Evolutionary conservation across 768 basidiomycete species (phyloP), one percentile per base, ranked within the genome.

Genomic region (Pulveroboletus sp.): DNA sequence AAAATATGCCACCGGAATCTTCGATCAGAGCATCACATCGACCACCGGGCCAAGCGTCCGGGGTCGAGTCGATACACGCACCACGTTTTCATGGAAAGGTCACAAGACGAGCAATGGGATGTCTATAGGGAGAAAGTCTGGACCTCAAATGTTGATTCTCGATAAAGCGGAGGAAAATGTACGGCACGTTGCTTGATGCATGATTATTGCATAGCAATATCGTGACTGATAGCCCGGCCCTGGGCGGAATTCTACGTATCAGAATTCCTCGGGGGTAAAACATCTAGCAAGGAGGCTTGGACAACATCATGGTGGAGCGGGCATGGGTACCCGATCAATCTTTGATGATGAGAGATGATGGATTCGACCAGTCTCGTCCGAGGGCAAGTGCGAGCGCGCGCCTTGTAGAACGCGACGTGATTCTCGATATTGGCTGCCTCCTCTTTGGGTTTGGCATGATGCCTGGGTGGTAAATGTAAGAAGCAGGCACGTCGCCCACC

Each of bases 351-450:
- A 64, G 14, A 31, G 24, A 47, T 4, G 35, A 40, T 6, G 19
- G n/a, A n/a, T 5, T 53, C 35, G 53, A 41, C 24, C 26, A 5
- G 40, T 19, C 29, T 39, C 20, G 26, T 29, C 44, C 5, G 14
- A 29, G 27, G 6, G n/a, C 22, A 5, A 3, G 26, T 12, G 32
- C 14, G 17, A 7, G 27, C n/a, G 19, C 59, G 63, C 50, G 80
- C 86, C 76, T 88, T 88, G 73, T 91, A 86, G 62, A 91, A 89
- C 0, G 88, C 89, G 19, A 89, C 73, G 60, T 82, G 80, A 10
- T 73, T 73, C 63, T 85, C 76, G 60, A 90, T 85, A 6, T 76
- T 61, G 41, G 78, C 72, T 0, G 86, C 88, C 53, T 75, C 76
- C 5, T 76, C 69, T 23, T 73, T 77, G 1, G 83, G 70, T 1